These are phyloP conservation scores for Clitoria ternatea DNA, from an alignment of 306 rosid genomes.

Conservation along the genomic window DNA sequence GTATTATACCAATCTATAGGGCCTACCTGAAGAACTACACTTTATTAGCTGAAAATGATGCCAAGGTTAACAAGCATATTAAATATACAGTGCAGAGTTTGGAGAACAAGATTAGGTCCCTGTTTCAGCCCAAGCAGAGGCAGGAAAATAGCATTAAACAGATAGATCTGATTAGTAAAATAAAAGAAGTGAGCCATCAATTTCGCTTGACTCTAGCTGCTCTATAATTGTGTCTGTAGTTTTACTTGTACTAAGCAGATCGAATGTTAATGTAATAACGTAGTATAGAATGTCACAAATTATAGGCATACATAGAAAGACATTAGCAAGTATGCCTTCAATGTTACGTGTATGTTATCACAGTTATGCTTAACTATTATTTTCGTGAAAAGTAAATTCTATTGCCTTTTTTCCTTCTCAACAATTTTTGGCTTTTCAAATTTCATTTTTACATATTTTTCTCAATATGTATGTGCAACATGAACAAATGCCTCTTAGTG, in stretches of 20 bases:
- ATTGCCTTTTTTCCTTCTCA: too few relatives aligned
- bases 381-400: background rate
- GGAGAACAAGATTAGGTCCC: slow-evolving; percentile 54
- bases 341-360: background rate
- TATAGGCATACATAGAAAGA: too few relatives aligned
- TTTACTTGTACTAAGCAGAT: background rate
- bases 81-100: slow-evolving; percentile 47
- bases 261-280: background rate
- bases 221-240: slow-evolving; percentile 15
- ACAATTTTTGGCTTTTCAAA: background rate
- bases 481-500: background rate
- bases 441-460: background rate
- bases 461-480: background rate
- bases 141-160: slow-evolving; percentile 37
- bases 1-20: slow-evolving; percentile 57
- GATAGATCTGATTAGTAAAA: slow-evolving; percentile 37
- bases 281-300: background rate
- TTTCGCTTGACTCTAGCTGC: slow-evolving; percentile 43
- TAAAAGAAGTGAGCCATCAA: slow-evolving; percentile 44
- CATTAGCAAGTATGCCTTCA: background rate
- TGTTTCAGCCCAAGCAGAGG: slow-evolving; percentile 49
- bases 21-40: slow-evolving; percentile 44
- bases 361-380: background rate
- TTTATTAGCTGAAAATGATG: slow-evolving; percentile 51
- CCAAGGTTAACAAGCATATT: slow-evolving; percentile 37